Conservation (phyloP, 2,329 filamentous ascomycete genomes). For the Epichloe gansuensis region DNA sequence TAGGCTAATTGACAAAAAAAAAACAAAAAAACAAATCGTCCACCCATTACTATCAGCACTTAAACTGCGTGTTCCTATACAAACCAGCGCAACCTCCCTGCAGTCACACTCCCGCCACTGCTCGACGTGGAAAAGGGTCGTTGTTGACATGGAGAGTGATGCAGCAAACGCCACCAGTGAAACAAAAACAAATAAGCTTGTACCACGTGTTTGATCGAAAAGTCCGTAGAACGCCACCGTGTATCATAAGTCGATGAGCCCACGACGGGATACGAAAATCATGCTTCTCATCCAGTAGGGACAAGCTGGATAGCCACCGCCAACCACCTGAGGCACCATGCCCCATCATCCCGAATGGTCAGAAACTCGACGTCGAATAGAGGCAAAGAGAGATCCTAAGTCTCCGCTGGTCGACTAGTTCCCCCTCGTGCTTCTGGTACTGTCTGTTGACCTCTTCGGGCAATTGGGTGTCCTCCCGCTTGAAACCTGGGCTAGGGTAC, state of each 20-base stretch:
- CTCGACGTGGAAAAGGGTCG: too few relatives aligned
- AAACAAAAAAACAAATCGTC: not conserved
- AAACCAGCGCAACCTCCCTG: too few relatives aligned
- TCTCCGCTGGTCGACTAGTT: constrained; percentile 10
- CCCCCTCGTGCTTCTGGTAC: constrained; percentile 32
- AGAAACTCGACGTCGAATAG: not conserved
- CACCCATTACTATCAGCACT: not conserved
- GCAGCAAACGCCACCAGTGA: not conserved
- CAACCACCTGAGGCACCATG: not conserved
- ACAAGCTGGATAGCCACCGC: too few relatives aligned
- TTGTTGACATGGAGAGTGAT: not conserved
- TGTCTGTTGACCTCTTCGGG: constrained; percentile 45
- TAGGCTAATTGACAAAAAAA: not conserved
- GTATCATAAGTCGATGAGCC: not conserved
- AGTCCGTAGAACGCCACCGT: not conserved
- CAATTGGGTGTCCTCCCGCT: constrained; percentile 32
- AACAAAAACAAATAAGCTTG: too few relatives aligned
- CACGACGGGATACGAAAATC: not conserved
- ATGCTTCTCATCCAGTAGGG: not conserved
- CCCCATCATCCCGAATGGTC: not conserved
- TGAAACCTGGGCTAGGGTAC: constrained; percentile 22
- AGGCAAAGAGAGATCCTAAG: constrained; percentile 9
- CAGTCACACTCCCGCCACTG: too few relatives aligned
- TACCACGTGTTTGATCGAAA: not conserved
- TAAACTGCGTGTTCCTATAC: too few relatives aligned